Base-by-base conservation (phyloP, 2,329 filamentous ascomycete genomes). In the Colletotrichum aenigma region DNA sequence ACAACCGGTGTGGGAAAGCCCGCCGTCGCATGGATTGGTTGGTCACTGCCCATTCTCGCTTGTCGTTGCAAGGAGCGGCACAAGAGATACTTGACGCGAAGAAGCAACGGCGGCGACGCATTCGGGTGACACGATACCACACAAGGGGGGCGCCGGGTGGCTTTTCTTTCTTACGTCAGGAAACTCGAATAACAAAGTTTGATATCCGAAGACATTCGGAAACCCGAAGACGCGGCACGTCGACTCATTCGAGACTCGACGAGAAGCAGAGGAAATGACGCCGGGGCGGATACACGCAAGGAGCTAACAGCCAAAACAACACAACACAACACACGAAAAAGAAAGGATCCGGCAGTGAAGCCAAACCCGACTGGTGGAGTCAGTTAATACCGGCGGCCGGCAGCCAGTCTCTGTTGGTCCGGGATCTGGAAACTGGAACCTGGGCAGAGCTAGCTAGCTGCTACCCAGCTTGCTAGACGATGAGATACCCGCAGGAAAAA, bases 351-450 rank as follows among this genome's bases (percentile, higher is more conserved):
- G 73, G 62, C 36, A 72, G 56, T 71, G 69, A 48, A 56, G 18
- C 43, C 24, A 66, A 66, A 34, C 55, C 56, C 62, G 72, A 75
- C 52, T 64, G 62, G 69, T 72, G 69, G 69, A 67, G 56, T 52
- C 36, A 21, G 21, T 56, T 72, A 64, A 58, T 75, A 75, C 62
- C 69, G 73, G 43, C 61, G 60, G 43, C 69, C 69, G 73, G 69
- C 73, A 72, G 21, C 69, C 72, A 72, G 62, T 64, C 67, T 62
- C n/a, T 72, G 24, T 56, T 58, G 55, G 72, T 70, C 62, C 61
- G 48, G 30, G n/a, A 18, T 55, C 60, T 71, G 43, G 48, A 52
- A 70, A 36, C 43, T 48, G 43, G 43, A 48, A 48, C 43, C 43
- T 48, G 43, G 43, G 13, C 43, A 48, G 43, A 48, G 43, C 43